Conservation (phyloP, 1,139 yeast species). For the Hansenula sp. region DNA sequence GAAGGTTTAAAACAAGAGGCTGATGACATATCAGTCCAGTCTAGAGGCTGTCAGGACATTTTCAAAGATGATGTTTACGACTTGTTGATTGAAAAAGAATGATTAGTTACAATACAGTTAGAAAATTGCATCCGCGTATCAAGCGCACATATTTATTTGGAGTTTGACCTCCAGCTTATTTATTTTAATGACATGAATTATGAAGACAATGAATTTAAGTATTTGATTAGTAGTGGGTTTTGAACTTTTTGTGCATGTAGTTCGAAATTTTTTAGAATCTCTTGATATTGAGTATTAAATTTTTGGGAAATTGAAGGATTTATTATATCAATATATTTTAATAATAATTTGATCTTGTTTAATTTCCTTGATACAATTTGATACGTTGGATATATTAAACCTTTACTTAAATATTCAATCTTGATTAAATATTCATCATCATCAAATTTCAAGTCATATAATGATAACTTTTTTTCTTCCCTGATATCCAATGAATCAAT, state of each 20-base stretch:
- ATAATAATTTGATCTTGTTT: background rate
- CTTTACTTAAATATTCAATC: constrained; percentile 12
- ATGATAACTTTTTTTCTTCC: background rate
- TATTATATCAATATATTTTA: constrained; percentile 1
- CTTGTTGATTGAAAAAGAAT: background rate
- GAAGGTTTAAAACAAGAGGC: constrained; percentile 11
- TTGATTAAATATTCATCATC: constrained; percentile 11
- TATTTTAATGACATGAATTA: background rate
- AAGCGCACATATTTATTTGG: too few relatives aligned
- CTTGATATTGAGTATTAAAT: background rate
- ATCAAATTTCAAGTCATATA: constrained; percentile 7
- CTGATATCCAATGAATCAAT: background rate
- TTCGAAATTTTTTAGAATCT: background rate
- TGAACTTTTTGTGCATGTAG: constrained; percentile 1
- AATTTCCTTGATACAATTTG: constrained; percentile 7
- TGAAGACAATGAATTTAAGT: constrained; percentile 2
- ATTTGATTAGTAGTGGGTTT: constrained; percentile 8
- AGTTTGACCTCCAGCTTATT: background rate
- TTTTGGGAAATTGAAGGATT: background rate
- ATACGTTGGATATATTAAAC: constrained; percentile 10
- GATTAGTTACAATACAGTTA: too few relatives aligned
- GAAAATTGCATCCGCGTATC: too few relatives aligned
- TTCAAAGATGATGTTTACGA: constrained; percentile 4
- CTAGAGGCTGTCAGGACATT: background rate
- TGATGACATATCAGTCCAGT: constrained; percentile 1